Base-by-base conservation (phyloP, 2,329 filamentous ascomycete species). In the Fusarium sp. region DNA sequence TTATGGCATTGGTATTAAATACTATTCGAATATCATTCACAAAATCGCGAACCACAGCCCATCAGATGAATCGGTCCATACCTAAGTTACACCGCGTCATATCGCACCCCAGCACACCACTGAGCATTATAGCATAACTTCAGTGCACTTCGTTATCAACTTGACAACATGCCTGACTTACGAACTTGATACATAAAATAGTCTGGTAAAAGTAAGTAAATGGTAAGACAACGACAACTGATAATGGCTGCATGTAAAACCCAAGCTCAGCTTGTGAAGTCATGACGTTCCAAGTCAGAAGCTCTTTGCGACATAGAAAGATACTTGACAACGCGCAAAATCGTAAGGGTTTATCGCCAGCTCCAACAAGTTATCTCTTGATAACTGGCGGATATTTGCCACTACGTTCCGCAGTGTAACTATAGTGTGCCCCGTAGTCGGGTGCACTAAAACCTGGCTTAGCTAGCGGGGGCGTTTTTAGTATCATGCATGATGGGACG, bases 131-230 rank as follows among this genome's bases (percentile, higher is more conserved):
- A 37, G 27, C 27, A 20, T 20, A 48, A 32, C 27, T 48, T 48
- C 32, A 48, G 27, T 48, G 27, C 17, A 20, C 5, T 48, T 17
- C 15, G 13, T 32, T 12, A n/a, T 48, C 3, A 23, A 33, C 32
- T 33, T 33, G 32, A 33, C 32, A 48, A 48, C 10, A 48, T 48
- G 45, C 45, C 27, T 48, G 45, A 48, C n/a, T 48, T 48, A 48
- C 2, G 1, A 20, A 20, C 1, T 3, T 9, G 45, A 3, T 2
- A 17, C 30, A 48, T 9, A 5, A 2, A 9, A 17, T 3, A 6
- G 0, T 23, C 23, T 5, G 23, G 23, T 23, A 23, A 5, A 23
- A 23, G 4, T 23, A 23, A 23, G 23, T 23, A 23, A 4, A 23
- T 23, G 23, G 23, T 23, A 23, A 23, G 23, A 23, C 23, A 23